Percentiles rank a stretch among this genome's conserved stretches.
These are phyloP conservation scores for Leccinum broughii DNA, from an alignment of 768 basidiomycete genomes.

Conservation along the genomic window DNA sequence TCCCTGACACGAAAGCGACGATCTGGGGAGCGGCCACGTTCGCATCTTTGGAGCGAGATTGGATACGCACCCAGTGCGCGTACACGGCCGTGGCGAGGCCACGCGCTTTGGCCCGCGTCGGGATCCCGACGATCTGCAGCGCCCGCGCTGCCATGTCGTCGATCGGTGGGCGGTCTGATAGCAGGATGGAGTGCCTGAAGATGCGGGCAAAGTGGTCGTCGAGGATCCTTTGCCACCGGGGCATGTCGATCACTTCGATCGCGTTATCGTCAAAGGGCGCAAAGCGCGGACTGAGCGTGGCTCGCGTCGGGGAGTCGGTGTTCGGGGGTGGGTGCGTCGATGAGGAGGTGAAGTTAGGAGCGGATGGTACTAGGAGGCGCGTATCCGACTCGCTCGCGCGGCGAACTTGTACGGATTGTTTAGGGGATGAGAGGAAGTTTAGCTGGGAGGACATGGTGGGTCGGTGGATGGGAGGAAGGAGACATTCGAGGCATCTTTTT, in stretches of 20 bases:
- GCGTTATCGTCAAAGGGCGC: conserved; percentile 13
- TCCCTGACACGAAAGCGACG: conserved; percentile 11
- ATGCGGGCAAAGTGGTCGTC: conserved; percentile 13
- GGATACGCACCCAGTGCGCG: conserved; percentile 21
- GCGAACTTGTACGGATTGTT: background rate
- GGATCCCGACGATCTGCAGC: conserved; percentile 12
- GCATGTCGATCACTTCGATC: background rate
- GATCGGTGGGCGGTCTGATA: background rate
- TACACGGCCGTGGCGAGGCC: conserved; percentile 10
- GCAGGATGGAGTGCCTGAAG: conserved; percentile 14
- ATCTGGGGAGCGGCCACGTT: conserved; percentile 7
- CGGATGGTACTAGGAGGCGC: background rate
- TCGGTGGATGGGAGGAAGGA: background rate
- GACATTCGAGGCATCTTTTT: conserved; percentile 3
- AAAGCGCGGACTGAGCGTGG: conserved; percentile 3
- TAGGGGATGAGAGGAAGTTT: background rate
- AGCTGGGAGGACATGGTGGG: background rate
- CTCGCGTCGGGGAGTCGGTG: background rate
- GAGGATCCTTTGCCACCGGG: conserved; percentile 17
- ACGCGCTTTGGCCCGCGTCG: conserved; percentile 13
- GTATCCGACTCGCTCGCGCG: background rate
- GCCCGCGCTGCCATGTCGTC: conserved; percentile 12
- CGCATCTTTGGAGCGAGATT: conserved; percentile 10
- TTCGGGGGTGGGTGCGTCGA: background rate
- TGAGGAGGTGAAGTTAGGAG: background rate